A percentile compares a stretch with the other conserved stretches of the same genome.
Evolutionary conservation across 768 basidiomycete species (phyloP).

Genomic region (Russula emetica): DNA sequence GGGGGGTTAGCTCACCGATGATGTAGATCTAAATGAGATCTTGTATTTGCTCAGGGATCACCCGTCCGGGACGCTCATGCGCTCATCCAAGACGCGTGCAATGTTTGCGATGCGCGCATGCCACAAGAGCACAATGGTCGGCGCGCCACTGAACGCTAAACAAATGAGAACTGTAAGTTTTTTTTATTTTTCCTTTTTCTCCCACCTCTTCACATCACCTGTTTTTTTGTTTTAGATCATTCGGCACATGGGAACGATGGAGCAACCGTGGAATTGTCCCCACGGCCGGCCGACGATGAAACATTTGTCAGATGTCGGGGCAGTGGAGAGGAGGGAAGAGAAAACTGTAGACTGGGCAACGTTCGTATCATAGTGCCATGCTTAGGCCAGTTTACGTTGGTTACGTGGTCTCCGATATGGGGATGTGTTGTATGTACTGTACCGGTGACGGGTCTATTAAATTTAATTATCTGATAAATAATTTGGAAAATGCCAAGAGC

Average conservation of each 20-base stretch:
- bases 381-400: not conserved
- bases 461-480: not conserved
- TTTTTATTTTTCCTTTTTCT: not conserved
- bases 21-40: constrained; percentile 85
- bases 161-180: constrained; percentile 69
- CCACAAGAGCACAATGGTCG: constrained; percentile 94
- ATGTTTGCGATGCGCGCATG: constrained; percentile 99
- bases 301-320: constrained; percentile 27
- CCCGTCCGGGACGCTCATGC: constrained; percentile 75
- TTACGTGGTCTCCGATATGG: not conserved
- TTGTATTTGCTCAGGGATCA: constrained; percentile 79
- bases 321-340: not conserved
- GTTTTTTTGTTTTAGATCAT: constrained; percentile 31
- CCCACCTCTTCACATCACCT: constrained; percentile 3
- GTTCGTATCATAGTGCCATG: not conserved
- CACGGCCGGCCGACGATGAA: constrained; percentile 37
- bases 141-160: constrained; percentile 66
- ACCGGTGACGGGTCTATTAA: too few relatives aligned
- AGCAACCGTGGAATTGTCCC: constrained; percentile 38
- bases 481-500: not conserved
- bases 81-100: constrained; percentile 86
- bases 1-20: not conserved
- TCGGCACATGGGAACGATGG: constrained; percentile 36
- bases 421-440: not conserved
- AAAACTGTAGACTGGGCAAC: constrained; percentile 16